Percentiles rank a stretch among this genome's conserved stretches.
Conservation (phyloP, 305 asterid species). For the Ajuga reptans region DNA sequence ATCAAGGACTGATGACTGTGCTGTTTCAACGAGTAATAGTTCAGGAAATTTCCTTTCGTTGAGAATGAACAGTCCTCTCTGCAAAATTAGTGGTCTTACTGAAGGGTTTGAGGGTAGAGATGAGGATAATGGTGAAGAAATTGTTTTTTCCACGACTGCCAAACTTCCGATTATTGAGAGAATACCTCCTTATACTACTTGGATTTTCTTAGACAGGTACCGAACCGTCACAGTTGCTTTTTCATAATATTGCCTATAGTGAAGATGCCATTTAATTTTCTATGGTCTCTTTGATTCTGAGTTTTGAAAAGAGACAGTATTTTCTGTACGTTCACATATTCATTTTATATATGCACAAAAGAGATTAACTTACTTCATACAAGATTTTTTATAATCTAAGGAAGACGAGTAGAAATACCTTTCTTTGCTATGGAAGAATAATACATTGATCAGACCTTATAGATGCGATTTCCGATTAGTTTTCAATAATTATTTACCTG, state of each 20-base stretch:
- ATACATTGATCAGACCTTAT: background rate
- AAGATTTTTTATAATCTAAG: background rate
- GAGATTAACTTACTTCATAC: background rate
- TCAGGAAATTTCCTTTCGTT: conserved; percentile 50
- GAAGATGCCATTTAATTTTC: background rate
- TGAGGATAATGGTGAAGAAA: conserved; percentile 43
- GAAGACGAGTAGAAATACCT: background rate
- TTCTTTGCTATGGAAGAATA: conserved; percentile 10
- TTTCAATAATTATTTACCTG: background rate
- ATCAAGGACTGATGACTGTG: conserved; percentile 44
- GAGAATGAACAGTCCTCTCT: conserved; percentile 59
- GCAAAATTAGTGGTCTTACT: conserved; percentile 41
- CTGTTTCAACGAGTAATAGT: conserved; percentile 28
- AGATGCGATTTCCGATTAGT: background rate
- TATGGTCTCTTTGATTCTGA: background rate
- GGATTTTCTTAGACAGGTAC: conserved; percentile 85
- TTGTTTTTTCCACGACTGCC: conserved; percentile 46
- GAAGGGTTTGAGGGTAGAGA: conserved; percentile 60
- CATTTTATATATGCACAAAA: background rate
- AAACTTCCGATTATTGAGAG: conserved; percentile 63
- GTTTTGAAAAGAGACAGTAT: background rate
- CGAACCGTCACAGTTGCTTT: conserved; percentile 2
- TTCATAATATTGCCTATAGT: background rate
- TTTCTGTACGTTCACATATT: background rate
- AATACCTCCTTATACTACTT: conserved; percentile 82